Percentiles rank a stretch among this genome's conserved stretches.
Evolutionary conservation across 2,329 filamentous ascomycete species (phyloP).

Genomic region (Chalara sp.): DNA sequence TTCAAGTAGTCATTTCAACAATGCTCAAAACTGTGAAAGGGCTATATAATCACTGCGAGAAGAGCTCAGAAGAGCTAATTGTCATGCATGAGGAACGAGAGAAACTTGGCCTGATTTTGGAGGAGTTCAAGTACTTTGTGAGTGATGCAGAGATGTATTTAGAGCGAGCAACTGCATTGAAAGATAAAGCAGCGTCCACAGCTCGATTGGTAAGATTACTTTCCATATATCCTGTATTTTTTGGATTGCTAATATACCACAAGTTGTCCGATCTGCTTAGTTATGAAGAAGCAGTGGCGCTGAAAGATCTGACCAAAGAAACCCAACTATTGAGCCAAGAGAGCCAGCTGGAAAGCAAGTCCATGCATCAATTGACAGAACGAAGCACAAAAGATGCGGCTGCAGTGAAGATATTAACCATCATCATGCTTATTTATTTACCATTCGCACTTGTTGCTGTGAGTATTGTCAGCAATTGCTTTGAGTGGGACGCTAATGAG

Average conservation of each 20-base stretch:
- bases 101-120: neutral
- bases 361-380: conserved; percentile 15
- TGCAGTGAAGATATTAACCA: conserved; percentile 19
- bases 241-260: neutral
- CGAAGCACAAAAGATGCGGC: conserved; percentile 18
- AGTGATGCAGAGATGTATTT: conserved; percentile 9
- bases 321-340: neutral
- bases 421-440: conserved; percentile 19
- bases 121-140: too few species aligned
- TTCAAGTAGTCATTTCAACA: conserved; percentile 12
- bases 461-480: neutral
- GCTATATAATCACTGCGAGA: conserved; percentile 3
- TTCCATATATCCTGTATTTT: neutral
- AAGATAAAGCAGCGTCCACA: conserved; percentile 10
- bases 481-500: too few species aligned
- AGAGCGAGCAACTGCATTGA: conserved; percentile 6
- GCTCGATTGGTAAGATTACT: conserved; percentile 10
- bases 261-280: conserved; percentile 14
- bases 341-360: conserved; percentile 9
- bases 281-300: conserved; percentile 12
- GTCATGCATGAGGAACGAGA: neutral
- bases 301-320: conserved; percentile 11
- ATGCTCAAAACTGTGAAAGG: conserved; percentile 8
- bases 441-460: conserved; percentile 18
- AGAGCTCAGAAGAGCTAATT: neutral